These are phyloP conservation scores for Apiospora marii DNA, from an alignment of 2,329 filamentous ascomycete genomes.

Conservation along the genomic window DNA sequence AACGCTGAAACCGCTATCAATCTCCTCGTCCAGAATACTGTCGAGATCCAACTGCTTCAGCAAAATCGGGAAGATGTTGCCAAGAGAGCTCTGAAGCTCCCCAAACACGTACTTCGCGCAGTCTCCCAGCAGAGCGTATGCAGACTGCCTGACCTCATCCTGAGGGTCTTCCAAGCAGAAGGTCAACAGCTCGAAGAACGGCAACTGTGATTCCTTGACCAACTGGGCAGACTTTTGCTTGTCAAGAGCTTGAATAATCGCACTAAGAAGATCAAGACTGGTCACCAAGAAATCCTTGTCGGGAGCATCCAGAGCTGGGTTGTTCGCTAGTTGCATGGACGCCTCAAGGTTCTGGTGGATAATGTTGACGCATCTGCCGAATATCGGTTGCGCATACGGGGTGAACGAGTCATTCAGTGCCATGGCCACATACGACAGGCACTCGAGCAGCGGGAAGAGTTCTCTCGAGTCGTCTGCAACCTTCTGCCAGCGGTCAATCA, in stretches of 20 bases:
- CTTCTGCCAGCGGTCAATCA: slow-evolving; percentile 87
- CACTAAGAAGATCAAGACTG: slow-evolving; percentile 89
- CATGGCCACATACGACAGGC: slow-evolving; percentile 90
- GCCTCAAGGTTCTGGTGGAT: slow-evolving; percentile 92
- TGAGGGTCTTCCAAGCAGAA: slow-evolving; percentile 92
- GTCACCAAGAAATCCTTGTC: slow-evolving; percentile 98
- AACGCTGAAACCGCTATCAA: slow-evolving; percentile 87
- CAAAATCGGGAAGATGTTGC: slow-evolving; percentile 79
- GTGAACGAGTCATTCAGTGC: slow-evolving; percentile 84
- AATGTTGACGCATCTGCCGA: slow-evolving; percentile 86
- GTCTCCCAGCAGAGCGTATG: slow-evolving; percentile 93
- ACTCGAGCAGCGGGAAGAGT: slow-evolving; percentile 94
- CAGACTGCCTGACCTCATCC: slow-evolving; percentile 94
- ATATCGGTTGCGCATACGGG: slow-evolving; percentile 86
- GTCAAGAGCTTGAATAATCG: slow-evolving; percentile 89
- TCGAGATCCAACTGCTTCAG: slow-evolving; percentile 88
- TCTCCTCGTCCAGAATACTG: slow-evolving; percentile 77
- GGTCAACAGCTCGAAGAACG: slow-evolving; percentile 88
- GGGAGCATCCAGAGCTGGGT: slow-evolving; percentile 75
- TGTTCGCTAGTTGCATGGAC: slow-evolving; percentile 72
- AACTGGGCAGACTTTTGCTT: slow-evolving; percentile 77
- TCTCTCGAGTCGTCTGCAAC: slow-evolving; percentile 90
- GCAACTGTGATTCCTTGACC: slow-evolving; percentile 76
- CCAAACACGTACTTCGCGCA: slow-evolving; percentile 92
- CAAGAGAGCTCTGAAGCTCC: slow-evolving; percentile 78